Conservation (phyloP, 768 basidiomycete genomes). For the Mycena kentingensis region DNA sequence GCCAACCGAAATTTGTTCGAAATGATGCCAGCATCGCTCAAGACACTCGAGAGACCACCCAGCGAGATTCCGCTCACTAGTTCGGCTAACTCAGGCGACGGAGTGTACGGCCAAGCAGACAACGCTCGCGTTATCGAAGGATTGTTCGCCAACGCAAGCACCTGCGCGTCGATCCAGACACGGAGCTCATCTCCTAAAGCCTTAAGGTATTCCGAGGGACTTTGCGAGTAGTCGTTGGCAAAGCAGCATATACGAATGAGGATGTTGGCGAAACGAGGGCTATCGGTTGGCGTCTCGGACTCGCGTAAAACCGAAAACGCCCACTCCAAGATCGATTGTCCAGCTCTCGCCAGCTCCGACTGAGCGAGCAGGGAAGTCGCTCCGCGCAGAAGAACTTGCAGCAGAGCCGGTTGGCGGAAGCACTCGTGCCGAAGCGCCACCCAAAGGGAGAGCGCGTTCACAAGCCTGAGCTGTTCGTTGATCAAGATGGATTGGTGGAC, state of each 20-base stretch:
- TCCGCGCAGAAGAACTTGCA: constrained; percentile 71
- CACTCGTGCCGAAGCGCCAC: constrained; percentile 59
- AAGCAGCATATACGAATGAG: constrained; percentile 68
- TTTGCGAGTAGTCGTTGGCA: constrained; percentile 54
- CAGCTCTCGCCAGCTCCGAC: constrained; percentile 63
- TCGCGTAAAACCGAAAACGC: constrained; percentile 51
- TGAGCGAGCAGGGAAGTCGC: constrained; percentile 66
- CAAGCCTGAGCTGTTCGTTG: constrained; percentile 77
- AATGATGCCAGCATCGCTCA: constrained; percentile 60
- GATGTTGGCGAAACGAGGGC: constrained; percentile 61
- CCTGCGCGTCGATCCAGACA: constrained; percentile 65
- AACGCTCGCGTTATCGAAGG: constrained; percentile 55
- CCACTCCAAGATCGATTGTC: constrained; percentile 82
- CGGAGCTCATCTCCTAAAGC: constrained; percentile 52
- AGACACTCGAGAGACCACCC: constrained; percentile 51
- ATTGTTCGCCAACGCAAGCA: constrained; percentile 40
- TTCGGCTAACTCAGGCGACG: constrained; percentile 47
- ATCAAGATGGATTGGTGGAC: constrained; percentile 70
- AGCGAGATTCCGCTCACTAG: constrained; percentile 49
- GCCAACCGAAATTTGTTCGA: constrained; percentile 81
- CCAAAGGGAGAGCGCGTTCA: constrained; percentile 76
- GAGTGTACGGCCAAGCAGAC: constrained; percentile 75
- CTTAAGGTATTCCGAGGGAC: constrained; percentile 29
- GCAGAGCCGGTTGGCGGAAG: constrained; percentile 59
- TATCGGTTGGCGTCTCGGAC: constrained; percentile 38